These are phyloP conservation scores for Xylariaceae sp. DNA, from an alignment of 2,329 filamentous ascomycete genomes.

Conservation along the genomic window DNA sequence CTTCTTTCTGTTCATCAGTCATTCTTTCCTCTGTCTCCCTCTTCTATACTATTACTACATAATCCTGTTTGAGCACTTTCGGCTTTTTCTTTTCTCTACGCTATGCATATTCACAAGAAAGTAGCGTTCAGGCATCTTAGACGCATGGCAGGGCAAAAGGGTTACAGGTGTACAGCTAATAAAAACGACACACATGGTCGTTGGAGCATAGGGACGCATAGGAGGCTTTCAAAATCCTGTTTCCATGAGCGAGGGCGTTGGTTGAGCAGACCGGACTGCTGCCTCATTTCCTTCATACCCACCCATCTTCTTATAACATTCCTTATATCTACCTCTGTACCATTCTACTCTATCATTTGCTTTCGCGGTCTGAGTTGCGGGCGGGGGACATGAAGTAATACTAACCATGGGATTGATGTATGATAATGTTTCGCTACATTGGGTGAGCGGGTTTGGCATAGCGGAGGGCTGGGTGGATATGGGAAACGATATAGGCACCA, in stretches of 20 bases:
- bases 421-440: slow-evolving; percentile 10
- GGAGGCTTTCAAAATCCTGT: slow-evolving; percentile 2
- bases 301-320: neutral
- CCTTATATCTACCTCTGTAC: slow-evolving; percentile 3
- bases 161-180: slow-evolving; percentile 22
- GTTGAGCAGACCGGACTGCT: slow-evolving; percentile 5
- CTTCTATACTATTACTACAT: slow-evolving; percentile 17
- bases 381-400: slow-evolving; percentile 1
- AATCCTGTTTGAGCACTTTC: slow-evolving; percentile 19
- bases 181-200: slow-evolving; percentile 14
- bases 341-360: slow-evolving; percentile 3
- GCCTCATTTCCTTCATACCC: neutral
- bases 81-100: slow-evolving; percentile 11
- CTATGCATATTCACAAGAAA: neutral
- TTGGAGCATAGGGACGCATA: slow-evolving; percentile 17
- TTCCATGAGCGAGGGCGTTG: slow-evolving; percentile 15
- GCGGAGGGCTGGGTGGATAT: no score
- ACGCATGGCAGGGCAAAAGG: neutral
- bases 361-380: slow-evolving; percentile 8
- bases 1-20: slow-evolving; percentile 1
- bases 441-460: no score
- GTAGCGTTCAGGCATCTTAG: neutral
- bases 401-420: slow-evolving; percentile 16
- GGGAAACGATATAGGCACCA: neutral
- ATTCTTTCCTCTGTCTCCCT: slow-evolving; percentile 10